Percentiles rank a stretch among this genome's conserved stretches.
Conservation (phyloP, 805 yeast genomes). For the Kluyveromyces wickerhamii region DNA sequence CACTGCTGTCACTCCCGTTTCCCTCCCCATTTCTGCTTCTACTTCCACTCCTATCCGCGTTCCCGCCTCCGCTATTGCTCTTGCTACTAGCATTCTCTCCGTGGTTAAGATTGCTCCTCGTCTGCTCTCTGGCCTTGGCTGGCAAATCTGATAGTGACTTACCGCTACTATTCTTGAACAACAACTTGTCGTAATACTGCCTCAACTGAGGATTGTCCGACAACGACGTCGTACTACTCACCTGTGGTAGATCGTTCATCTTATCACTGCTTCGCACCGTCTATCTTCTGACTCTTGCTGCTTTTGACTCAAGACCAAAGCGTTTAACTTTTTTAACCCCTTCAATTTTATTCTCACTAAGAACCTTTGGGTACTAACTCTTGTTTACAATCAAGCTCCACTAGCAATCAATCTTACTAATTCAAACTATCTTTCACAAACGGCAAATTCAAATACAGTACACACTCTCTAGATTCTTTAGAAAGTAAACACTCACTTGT, state of each 20-base stretch:
- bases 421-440: no score
- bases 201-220: constrained; percentile 28
- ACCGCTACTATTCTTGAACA: constrained; percentile 28
- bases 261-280: constrained; percentile 1
- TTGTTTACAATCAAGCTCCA: no score
- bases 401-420: no score
- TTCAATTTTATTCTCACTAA: no score
- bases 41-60: no score
- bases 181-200: constrained; percentile 28
- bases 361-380: no score
- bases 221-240: constrained; percentile 28
- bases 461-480: no score
- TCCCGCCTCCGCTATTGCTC: not conserved
- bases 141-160: constrained; percentile 28
- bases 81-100: not conserved
- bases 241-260: constrained; percentile 25
- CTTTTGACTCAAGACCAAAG: no score
- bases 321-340: no score
- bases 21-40: not conserved
- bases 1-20: constrained; percentile 9
- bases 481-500: no score
- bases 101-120: constrained; percentile 1
- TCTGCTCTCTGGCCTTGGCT: constrained; percentile 11
- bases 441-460: no score
- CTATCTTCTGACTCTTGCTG: constrained; percentile 1